Conservation (phyloP, 768 basidiomycete genomes). For the Galerina sulciceps region DNA sequence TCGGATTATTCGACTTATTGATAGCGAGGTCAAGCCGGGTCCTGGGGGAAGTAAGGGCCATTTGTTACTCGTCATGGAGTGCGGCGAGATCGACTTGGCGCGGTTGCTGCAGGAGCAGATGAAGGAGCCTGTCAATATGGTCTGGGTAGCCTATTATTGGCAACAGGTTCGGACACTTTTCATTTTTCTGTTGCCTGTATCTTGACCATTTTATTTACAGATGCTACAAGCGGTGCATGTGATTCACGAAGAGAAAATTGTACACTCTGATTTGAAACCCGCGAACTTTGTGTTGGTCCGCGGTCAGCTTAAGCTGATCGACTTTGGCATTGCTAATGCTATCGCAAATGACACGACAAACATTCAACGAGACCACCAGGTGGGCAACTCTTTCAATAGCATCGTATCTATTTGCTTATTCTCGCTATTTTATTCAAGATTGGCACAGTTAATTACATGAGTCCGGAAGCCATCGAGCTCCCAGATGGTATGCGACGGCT, state of each 20-base stretch:
- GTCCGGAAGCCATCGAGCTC: conserved; percentile 93
- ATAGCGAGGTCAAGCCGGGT: conserved; percentile 82
- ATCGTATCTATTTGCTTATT: not conserved
- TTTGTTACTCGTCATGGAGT: conserved; percentile 93
- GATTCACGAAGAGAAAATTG: conserved; percentile 97
- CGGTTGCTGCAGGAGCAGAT: conserved; percentile 82
- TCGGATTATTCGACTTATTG: conserved; percentile 89
- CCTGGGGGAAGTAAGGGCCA: conserved; percentile 74
- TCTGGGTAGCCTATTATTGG: conserved; percentile 96
- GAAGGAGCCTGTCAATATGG: conserved; percentile 86
- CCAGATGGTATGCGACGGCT: conserved; percentile 86
- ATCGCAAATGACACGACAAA: conserved; percentile 99
- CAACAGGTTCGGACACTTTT: conserved; percentile 70
- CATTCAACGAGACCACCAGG: conserved; percentile 95
- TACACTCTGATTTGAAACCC: conserved; percentile 97
- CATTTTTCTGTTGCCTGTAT: not conserved
- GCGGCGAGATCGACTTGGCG: conserved; percentile 92
- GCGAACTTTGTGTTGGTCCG: conserved; percentile 98
- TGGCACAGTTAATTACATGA: conserved; percentile 99
- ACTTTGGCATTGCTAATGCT: conserved; percentile 99
- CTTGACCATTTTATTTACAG: conserved; percentile 42
- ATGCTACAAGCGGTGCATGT: conserved; percentile 99
- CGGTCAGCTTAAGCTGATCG: conserved; percentile 95
- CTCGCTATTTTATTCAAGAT: conserved; percentile 52
- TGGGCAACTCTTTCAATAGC: conserved; percentile 29